Percentiles rank a stretch among this genome's conserved stretches.
Conservation (phyloP, 768 basidiomycete genomes). For the Saitozyma sp. region DNA sequence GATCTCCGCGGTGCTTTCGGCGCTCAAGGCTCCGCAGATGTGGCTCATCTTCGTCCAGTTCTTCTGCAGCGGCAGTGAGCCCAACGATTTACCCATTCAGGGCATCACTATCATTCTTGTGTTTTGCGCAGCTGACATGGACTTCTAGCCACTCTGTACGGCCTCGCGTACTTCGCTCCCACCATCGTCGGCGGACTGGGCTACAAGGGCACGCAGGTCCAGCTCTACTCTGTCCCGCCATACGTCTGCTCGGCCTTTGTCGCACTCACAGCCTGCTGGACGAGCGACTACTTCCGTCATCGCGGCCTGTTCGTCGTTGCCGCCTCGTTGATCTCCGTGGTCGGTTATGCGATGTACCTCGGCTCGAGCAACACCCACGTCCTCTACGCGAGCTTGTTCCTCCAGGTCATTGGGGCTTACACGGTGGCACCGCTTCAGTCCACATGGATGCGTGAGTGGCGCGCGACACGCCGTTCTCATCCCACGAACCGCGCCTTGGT, state of each 20-base stretch:
- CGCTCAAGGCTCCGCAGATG: slow-evolving; percentile 20
- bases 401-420: slow-evolving; percentile 50
- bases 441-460: slow-evolving; percentile 36
- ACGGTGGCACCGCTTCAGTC: slow-evolving; percentile 36
- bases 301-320: slow-evolving; percentile 22
- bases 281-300: slow-evolving; percentile 19
- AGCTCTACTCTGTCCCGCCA: slow-evolving; percentile 32
- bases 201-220: slow-evolving; percentile 21
- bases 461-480: too few relatives aligned
- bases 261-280: slow-evolving; percentile 17
- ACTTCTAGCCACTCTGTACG: slow-evolving; percentile 23
- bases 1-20: slow-evolving; percentile 5
- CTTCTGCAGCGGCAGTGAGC: slow-evolving; percentile 29
- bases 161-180: slow-evolving; percentile 28
- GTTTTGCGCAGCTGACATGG: neutral
- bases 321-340: slow-evolving; percentile 19
- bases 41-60: slow-evolving; percentile 29
- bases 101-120: neutral
- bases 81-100: neutral
- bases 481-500: too few relatives aligned
- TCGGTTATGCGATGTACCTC: slow-evolving; percentile 30
- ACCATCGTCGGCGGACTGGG: slow-evolving; percentile 30
- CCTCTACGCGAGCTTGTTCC: slow-evolving; percentile 45
- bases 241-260: slow-evolving; percentile 30
- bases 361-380: slow-evolving; percentile 24